Evolutionary conservation across 176 grass and related monocot genomes (phyloP), one percentile per base, ranked within the genome.

Genomic region (Bothriochloa decipiens): DNA sequence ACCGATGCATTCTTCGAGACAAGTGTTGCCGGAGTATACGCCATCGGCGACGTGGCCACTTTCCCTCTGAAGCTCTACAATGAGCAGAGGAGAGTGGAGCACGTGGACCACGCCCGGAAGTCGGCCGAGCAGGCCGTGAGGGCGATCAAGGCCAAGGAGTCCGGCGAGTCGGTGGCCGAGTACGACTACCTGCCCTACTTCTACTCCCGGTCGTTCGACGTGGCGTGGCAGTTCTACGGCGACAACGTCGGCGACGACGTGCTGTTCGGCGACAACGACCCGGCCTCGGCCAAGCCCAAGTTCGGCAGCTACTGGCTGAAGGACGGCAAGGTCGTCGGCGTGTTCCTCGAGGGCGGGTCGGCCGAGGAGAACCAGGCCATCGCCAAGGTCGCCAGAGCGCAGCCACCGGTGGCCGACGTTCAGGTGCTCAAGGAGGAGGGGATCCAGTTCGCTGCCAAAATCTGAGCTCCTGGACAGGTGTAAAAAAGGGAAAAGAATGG

Each of bases 221-320:
- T 95, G 4, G 87, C 92, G 29, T 98, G 95, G 95, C 95, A 98
- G 80, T 98, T 98, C 86, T 98, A 98, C 33, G 95, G 95, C 18
- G 92, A 98, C 80, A 98, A 95, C 72, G 89, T 90, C 46, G 95
- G 95, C 52, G 95, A 93, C 10, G 86, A 90, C 5, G 89, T 98
- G 84, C 60, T 98, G 22, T 98, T 98, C 41, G 95, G 95, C 15
- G 91, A 95, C 82, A 95, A 82, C 55, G 83, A 98, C 53, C 95
- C 95, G 11, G 41, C 90, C 29, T 75, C 80, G 23, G 76, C 87
- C 36, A 93, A 93, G 68, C 91, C 91, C 39, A 95, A 95, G 87
- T 98, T 98, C 29, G 95, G 95, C 70, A 90, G 91, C 26, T 98
- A 98, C 87, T 98, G 95, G 95, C 81, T 98, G 61, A 93, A 98